Percentiles rank a stretch among this genome's conserved stretches.
These are phyloP conservation scores for Serpula lacrymans DNA, from an alignment of 768 basidiomycete genomes.

Conservation along the genomic window DNA sequence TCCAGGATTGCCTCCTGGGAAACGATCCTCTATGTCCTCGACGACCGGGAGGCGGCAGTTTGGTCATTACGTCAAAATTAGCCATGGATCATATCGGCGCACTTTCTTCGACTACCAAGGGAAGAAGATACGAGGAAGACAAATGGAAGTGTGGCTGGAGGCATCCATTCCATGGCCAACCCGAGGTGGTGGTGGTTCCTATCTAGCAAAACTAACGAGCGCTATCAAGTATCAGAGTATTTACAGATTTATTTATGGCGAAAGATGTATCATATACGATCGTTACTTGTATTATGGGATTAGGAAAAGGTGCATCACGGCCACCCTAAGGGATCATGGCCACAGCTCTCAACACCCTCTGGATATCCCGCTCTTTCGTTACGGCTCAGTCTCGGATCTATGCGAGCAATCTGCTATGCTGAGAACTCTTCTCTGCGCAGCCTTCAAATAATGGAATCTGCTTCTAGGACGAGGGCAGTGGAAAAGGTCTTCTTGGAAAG, in stretches of 20 bases:
- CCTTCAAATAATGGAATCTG: constrained; percentile 59
- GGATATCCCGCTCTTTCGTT: constrained; percentile 35
- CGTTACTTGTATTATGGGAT: too few species aligned
- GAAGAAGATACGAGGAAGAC: constrained; percentile 26
- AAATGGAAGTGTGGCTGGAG: constrained; percentile 46
- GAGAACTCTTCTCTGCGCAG: constrained; percentile 31
- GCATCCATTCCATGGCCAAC: constrained; percentile 40
- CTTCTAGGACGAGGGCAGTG: constrained; percentile 64
- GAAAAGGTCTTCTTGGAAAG: constrained; percentile 59
- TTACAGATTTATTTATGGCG: too few species aligned
- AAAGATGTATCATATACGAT: too few species aligned
- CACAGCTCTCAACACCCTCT: constrained; percentile 21
- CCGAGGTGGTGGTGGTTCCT: constrained; percentile 34
- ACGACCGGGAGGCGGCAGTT: constrained; percentile 16
- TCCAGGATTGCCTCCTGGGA: constrained; percentile 43
- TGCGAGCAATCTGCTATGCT: constrained; percentile 39
- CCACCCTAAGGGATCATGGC: constrained; percentile 21
- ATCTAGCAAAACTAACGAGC: too few species aligned
- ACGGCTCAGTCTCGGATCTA: constrained; percentile 65
- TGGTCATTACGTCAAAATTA: constrained; percentile 40
- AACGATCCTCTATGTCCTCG: constrained; percentile 34
- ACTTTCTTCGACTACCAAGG: constrained; percentile 29
- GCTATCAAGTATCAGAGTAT: too few species aligned
- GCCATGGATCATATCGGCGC: constrained; percentile 43
- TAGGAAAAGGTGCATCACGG: too few species aligned